Base-by-base conservation (phyloP, 495 filamentous ascomycete species). In the Usnea hakonensis region DNA sequence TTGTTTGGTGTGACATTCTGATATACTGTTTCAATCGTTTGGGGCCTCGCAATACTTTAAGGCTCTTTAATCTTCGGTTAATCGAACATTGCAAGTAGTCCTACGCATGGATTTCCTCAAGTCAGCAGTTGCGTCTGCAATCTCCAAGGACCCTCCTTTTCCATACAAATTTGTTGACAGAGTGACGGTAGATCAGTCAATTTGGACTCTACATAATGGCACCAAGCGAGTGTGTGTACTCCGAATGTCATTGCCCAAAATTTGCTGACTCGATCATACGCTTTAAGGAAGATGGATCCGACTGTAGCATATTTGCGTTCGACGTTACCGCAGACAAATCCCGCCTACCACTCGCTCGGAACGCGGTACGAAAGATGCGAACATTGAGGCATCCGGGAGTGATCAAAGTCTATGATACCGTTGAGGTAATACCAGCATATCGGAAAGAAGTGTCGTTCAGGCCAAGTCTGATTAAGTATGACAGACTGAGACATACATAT, bases 231-330 rank as follows among this genome's bases (percentile, higher is more conserved):
- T 95, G 83, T 57, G 84, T 71, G 54, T 62, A 44, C 57, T 46
- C 56, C 48, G 33, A 37, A 32, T 21, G 40, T 35, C 11, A 36
- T 61, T 6, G 50, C 40, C 38, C 40, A 52, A 57, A 65, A 68
- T 56, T 58, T 38, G 33, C 32, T 60, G 43, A 61, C 59, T 62
- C 23, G 21, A 21, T 2, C 50, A 16, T n/a, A 21, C 26, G 26
- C 23, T 6, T 60, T 55, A 67, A 96, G 91, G 91, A 96, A 75
- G 93, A 97, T 72, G 85, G 89, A 41, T 95, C 91, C 0, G 82
- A 88, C 64, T 98, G 94, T 76, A 96, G 90, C 78, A 90, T 98
- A 46, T 97, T 98, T 73, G 88, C 91, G 52, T 98, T 97, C 78
- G 93, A 97, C 71, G 79, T 93, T 46, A 78, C 79, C 43, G 77